Base-by-base conservation (phyloP, 306 rosid species). In the Canavalia ensiformis region DNA sequence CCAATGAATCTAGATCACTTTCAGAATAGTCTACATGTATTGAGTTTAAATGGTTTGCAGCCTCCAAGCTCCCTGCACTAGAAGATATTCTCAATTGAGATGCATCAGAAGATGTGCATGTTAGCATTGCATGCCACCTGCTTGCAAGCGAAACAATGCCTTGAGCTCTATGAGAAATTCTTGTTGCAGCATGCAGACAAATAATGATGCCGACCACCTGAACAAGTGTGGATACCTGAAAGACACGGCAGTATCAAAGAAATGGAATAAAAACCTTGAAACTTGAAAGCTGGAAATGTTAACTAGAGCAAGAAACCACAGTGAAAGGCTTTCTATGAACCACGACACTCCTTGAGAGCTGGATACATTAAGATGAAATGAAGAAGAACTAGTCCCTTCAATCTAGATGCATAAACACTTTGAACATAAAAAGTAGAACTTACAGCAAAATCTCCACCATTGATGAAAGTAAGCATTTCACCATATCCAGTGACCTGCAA, bases 401-500 rank as follows among this genome's bases (percentile, higher is more conserved):
- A 68, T 52, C 76, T 45, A 59, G 69, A 72, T 6, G 64, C 63
- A 81, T 9, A 81, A 73, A 67, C 51, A 68, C n/a, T 47, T n/a
- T 42, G 50, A 74, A 63, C 18, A 39, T 55, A n/a, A 70, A 84
- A 47, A 71, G 75, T 64, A 50, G 69, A 83, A 85, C 97, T 86
- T 88, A 93, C 97, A 12, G 97, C 97, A 87, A 93, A 93, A 76
- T 93, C 97, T 10, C 97, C 97, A 4, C 97, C 92, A 50, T 90
- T 91, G 31, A 84, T 13, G 25, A 90, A 57, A 39, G 91, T 88
- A 82, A 93, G 81, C 39, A 63, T 37, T 37, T 90, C 91, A 57
- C 89, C 42, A 74, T 87, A 90, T 68, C 83, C 84, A 2, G 97
- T 93, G 84, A 78, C 77, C 79, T 87, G 92, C 73, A 91, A 77